Conservation (phyloP, 2,329 filamentous ascomycete genomes). For the Ophiosphaerella narmari region DNA sequence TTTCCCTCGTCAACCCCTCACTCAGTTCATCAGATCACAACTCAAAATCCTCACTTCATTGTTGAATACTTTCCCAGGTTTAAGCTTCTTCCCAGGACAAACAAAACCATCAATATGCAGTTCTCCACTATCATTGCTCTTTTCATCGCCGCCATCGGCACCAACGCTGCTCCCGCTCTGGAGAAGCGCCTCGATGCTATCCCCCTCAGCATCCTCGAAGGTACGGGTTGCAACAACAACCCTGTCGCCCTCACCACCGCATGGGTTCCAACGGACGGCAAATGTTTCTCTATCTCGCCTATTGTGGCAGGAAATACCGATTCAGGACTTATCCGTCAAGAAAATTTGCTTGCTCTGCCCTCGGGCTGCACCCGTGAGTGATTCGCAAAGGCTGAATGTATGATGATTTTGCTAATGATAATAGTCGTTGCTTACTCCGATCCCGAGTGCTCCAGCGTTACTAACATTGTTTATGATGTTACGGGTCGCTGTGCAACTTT, state of each 20-base stretch:
- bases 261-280: conserved; percentile 17
- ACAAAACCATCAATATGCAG: conserved; percentile 11
- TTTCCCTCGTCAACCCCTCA: not conserved
- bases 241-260: conserved; percentile 13
- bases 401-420: not conserved
- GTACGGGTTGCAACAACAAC: conserved; percentile 13
- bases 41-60: not conserved
- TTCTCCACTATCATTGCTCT: conserved; percentile 8
- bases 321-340: conserved; percentile 2
- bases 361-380: conserved; percentile 17
- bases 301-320: conserved; percentile 20
- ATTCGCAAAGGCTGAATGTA: not conserved
- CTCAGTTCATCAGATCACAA: conserved; percentile 6
- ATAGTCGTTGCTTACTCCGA: conserved; percentile 11
- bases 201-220: conserved; percentile 16
- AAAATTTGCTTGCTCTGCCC: conserved; percentile 5
- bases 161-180: conserved; percentile 14
- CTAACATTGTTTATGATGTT: conserved; percentile 3
- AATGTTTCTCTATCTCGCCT: conserved; percentile 17
- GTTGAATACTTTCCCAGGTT: not conserved
- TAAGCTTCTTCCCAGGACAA: not conserved
- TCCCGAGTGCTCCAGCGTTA: conserved; percentile 5
- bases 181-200: conserved; percentile 11
- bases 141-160: conserved; percentile 13
- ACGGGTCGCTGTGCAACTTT: conserved; percentile 12